Evolutionary conservation across 805 yeast genomes (phyloP).

Genomic region (Saccharomycopsis fodiens): DNA sequence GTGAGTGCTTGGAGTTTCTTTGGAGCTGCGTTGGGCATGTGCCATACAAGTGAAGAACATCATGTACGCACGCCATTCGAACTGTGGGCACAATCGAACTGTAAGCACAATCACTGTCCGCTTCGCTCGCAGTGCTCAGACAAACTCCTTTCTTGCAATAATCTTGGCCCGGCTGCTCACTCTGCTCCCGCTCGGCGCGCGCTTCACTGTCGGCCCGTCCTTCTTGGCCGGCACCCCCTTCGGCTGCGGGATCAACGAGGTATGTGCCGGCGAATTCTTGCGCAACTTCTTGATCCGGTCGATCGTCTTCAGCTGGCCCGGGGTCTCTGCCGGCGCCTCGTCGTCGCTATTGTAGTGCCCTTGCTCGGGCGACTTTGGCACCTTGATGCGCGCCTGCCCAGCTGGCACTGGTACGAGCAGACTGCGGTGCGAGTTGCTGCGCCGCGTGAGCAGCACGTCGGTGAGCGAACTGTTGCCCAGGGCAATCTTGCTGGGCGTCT

Average conservation of each 20-base stretch:
- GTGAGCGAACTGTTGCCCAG: not conserved
- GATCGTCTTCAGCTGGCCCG: slow-evolving; percentile 1
- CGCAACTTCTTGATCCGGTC: slow-evolving; percentile 15
- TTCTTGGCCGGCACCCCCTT: not conserved
- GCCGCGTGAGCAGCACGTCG: not conserved
- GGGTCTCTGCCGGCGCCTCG: not conserved
- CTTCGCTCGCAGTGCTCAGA: not conserved
- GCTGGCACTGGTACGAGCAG: slow-evolving; percentile 15
- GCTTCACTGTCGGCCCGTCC: not conserved
- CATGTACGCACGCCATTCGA: too few relatives aligned
- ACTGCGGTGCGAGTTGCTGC: not conserved
- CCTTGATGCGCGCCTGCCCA: slow-evolving; percentile 7
- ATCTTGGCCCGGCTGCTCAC: slow-evolving; percentile 10
- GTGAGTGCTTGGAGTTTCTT: too few relatives aligned
- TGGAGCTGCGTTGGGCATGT: too few relatives aligned
- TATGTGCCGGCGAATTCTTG: slow-evolving; percentile 2
- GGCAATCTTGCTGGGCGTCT: not conserved
- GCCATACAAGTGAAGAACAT: too few relatives aligned
- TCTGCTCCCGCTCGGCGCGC: not conserved
- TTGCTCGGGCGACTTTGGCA: slow-evolving; percentile 2
- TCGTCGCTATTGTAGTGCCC: not conserved
- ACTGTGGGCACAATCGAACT: too few relatives aligned
- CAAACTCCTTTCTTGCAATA: slow-evolving; percentile 15
- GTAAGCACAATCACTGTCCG: too few relatives aligned
- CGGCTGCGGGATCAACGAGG: slow-evolving; percentile 17